Evolutionary conservation across 495 filamentous ascomycete species (phyloP), one percentile per base, ranked within the genome.

Genomic region (Penicillium ochrochloron): DNA sequence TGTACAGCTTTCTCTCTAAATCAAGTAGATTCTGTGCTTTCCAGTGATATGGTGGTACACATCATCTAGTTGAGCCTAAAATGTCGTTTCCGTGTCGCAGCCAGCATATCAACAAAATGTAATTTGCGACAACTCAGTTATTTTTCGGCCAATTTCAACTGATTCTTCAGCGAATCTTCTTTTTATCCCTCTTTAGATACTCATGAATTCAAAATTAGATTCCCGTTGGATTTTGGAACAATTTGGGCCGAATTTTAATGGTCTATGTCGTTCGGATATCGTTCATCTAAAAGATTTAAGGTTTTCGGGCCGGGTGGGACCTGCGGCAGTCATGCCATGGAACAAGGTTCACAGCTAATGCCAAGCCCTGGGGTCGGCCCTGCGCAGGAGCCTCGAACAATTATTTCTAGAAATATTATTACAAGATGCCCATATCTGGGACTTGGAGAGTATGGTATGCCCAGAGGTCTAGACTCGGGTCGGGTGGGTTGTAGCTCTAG

Each of bases 221-320:
- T 37, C 33, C 1, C 1, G 11, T 56, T 31, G 37, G 15, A 21
- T 34, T 56, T 34, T 56, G 17, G 3, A n/a, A 29, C 1, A 37
- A 37, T 34, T 34, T 34, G 29, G 29, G 53, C 17, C 17, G 4
- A 11, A 21, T 3, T 9, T 56, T 37, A 7, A 10, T 31, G 14
- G 19, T 56, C 19, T 3, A 10, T 34, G 33, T 35, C 23, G 53
- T 56, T 35, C 11, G 42, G 10, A 6, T 17, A 25, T 48, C 10
- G 27, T 50, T 35, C n/a, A 60, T 60, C 57, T 48, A 9, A 31
- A 21, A 19, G 8, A 21, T 8, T 53, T 62, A 66, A 66, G 64
- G 42, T 66, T 66, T 58, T 50, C 59, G 64, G 64, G 59, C 59
- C 64, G 58, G 21, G 64, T 66, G 59, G 53, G 37, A 21, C 37